Evolutionary conservation across 108 stramenopile genomes (phyloP).

Genomic region (Asterionellopsis glacialis): DNA sequence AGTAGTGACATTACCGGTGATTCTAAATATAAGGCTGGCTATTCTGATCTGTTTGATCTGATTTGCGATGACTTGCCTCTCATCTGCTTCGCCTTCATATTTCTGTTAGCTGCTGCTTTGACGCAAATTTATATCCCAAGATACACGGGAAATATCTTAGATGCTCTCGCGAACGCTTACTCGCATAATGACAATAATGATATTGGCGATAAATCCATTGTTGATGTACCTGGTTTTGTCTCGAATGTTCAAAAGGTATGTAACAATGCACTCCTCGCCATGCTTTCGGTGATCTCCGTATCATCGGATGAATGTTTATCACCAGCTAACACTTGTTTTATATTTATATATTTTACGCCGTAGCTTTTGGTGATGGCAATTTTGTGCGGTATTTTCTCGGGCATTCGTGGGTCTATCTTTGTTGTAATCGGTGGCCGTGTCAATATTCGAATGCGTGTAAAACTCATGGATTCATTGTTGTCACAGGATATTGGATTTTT

Average conservation of each 20-base stretch:
- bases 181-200: constrained; percentile 14
- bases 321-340: too few species aligned
- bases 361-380: constrained; percentile 36
- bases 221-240: constrained; percentile 46
- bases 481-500: constrained; percentile 82
- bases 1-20: constrained; percentile 45
- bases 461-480: constrained; percentile 66
- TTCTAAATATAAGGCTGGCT: constrained; percentile 43
- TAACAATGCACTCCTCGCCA: too few species aligned
- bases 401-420: constrained; percentile 66
- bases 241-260: constrained; percentile 25
- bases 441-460: constrained; percentile 56
- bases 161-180: constrained; percentile 35
- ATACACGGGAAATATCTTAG: constrained; percentile 50
- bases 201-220: constrained; percentile 12
- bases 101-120: constrained; percentile 40
- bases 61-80: constrained; percentile 37
- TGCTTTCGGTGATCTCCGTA: too few species aligned
- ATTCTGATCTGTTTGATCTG: constrained; percentile 33
- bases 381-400: constrained; percentile 64
- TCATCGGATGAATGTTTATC: too few species aligned
- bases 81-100: constrained; percentile 42
- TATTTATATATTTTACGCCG: too few species aligned
- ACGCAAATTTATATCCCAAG: constrained; percentile 48
- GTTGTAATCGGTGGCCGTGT: constrained; percentile 66